Evolutionary conservation across 306 rosid genomes (phyloP), one percentile per base, ranked within the genome.

Genomic region (Acacia crassicarpa): DNA sequence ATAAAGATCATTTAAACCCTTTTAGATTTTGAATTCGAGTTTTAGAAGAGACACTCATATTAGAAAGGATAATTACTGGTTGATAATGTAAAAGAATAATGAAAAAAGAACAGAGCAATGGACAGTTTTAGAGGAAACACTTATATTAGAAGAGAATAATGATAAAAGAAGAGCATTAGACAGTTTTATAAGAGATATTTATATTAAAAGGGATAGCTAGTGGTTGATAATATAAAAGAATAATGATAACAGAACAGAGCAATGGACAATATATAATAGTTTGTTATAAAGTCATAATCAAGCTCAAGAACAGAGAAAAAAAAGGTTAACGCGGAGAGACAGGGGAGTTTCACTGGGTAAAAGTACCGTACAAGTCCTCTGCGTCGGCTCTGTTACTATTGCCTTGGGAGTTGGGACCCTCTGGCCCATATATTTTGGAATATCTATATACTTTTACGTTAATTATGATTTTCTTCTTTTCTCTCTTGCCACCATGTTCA

Each of bases 261-360:
- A 72, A 5, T 32, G 54, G 73, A 67, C 81, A 27, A 68, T n/a
- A n/a, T n/a, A 67, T 32, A 75, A 78, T 35, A 53, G 68, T 44
- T 75, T 22, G 33, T 38, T 6, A 49, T 17, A 69, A 27, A 38
- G 62, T 45, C 54, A 33, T 8, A 74, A 62, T 68, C 72, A 78
- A 49, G 25, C 51, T 76, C 78, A 63, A 58, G 58, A 13, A 16
- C 63, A 32, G 27, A 53, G 44, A 25, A 0, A 56, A 56, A 83
- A 41, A 23, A 48, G 75, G 11, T n/a, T n/a, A n/a, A 56, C 53
- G 5, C 17, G 15, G 6, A 22, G 14, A 3, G 32, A 3, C 13
- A 8, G 9, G 3, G 30, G 61, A n/a, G 32, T 3, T 59, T 9
- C 0, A 23, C 32, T 59, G 15, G 66, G 66, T 32, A 59, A 59